phyloP scores from a whole-genome alignment of 1,284 basidiomycete species.

The Pyrrhoderma noxium region DNA sequence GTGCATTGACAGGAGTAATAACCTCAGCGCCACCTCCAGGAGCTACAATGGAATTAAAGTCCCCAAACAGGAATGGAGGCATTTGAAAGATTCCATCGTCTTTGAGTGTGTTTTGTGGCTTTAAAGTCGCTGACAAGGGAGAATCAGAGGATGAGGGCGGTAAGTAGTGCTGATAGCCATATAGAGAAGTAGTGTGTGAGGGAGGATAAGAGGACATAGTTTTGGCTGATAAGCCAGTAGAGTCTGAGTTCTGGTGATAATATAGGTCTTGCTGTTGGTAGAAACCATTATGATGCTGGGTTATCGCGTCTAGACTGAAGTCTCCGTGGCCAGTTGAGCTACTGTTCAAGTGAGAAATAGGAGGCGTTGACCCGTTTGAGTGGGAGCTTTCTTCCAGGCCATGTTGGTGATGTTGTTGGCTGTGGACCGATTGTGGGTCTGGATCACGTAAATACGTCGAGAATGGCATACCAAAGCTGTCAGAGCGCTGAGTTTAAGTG shows the following conservation, averaged over 20 bases:
- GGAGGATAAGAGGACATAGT: background rate
- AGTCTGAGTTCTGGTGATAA: no score
- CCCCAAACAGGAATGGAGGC: constrained; percentile 52
- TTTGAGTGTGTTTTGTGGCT: no score
- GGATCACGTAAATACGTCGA: constrained; percentile 9
- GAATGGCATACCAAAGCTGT: constrained; percentile 3
- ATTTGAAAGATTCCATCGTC: constrained; percentile 44
- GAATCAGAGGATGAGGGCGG: background rate
- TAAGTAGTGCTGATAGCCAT: background rate
- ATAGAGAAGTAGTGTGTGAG: no score
- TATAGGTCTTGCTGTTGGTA: no score
- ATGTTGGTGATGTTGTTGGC: no score
- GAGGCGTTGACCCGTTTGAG: background rate
- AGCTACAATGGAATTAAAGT: constrained; percentile 45
- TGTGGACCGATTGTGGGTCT: background rate
- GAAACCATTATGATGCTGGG: no score
- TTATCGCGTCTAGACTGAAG: no score
- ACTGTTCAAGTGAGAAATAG: no score
- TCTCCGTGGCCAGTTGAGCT: no score
- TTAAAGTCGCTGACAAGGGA: background rate
- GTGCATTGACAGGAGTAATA: constrained; percentile 29
- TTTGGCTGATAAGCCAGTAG: no score
- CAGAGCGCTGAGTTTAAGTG: background rate
- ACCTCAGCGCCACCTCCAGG: constrained; percentile 69
- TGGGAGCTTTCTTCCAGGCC: background rate